Conservation (phyloP, 495 filamentous ascomycete species). For the Tuber borchii region DNA sequence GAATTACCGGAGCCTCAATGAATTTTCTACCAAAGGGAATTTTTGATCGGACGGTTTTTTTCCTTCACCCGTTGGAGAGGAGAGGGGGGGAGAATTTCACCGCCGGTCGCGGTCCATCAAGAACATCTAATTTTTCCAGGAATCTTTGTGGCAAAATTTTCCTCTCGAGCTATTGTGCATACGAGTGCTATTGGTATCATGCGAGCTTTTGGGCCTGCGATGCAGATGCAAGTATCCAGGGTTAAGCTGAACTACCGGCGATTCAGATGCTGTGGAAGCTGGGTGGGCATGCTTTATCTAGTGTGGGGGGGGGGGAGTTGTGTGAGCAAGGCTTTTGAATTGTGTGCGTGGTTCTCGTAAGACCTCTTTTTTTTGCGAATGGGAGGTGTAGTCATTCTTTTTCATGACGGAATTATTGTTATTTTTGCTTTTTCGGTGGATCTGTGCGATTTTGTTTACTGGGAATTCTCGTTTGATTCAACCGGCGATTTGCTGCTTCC, state of each 20-base stretch:
- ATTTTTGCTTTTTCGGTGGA: not conserved
- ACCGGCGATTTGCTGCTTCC: not conserved
- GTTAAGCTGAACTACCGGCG: slow-evolving; percentile 1
- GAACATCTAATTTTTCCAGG: not conserved
- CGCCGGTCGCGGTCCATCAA: not conserved
- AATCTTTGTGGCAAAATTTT: not conserved
- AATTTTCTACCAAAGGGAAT: not conserved
- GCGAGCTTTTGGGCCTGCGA: not conserved
- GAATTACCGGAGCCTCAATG: slow-evolving; percentile 1
- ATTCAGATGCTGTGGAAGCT: not conserved
- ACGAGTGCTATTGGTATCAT: not conserved
- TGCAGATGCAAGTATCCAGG: slow-evolving; percentile 5
- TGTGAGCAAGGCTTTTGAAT: not conserved
- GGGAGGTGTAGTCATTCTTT: slow-evolving; percentile 1
- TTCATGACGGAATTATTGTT: not conserved
- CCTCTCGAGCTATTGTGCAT: not conserved
- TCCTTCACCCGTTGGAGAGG: not conserved
- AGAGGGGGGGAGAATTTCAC: not conserved
- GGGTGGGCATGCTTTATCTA: not conserved
- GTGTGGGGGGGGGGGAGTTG: not conserved
- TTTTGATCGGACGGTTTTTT: not conserved
- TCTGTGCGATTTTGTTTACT: slow-evolving; percentile 4
- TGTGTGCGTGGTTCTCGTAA: not conserved
- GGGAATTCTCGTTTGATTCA: not conserved
- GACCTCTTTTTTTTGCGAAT: not conserved